Evolutionary conservation across 257 asterid species (phyloP), one percentile per base, ranked within the genome.

Genomic region (Oldenlandia corymbosa): DNA sequence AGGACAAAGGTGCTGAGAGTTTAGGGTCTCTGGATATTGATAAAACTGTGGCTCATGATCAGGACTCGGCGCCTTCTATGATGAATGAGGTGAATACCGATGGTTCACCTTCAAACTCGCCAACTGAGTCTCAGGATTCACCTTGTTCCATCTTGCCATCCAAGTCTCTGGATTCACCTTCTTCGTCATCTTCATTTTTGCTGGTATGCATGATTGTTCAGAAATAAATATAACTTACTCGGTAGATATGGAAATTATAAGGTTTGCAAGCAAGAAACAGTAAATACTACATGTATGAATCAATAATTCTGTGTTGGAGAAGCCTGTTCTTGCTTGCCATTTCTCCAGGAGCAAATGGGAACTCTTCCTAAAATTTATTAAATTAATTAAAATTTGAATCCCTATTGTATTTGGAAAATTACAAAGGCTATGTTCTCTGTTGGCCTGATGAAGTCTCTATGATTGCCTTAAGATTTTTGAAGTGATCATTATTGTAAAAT

Each of bases 141-240:
- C 71, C 74, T 54, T 41, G 69, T 48, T 70, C 61, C 74, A 10
- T 20, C 72, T 67, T 60, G 58, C 74, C 64, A 37, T 63, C 52
- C 57, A 67, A 70, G 56, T 67, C 55, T 32, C 75, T 60, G 9
- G 68, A 65, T 68, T 69, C 76, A 65, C 71, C 74, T 54, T 41
- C 67, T 64, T 68, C 83, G 18, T 64, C 80, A 31, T 77, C 88
- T 49, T 73, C 68, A 68, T 67, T 70, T 75, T 74, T 83, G 58
- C 74, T 57, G 86, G 95, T 84, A 88, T 37, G 87, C 72, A 62
- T 68, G 49, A 45, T 66, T 69, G 66, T 52, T 67, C 63, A 61
- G 51, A 6, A 52, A 58, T 58, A 3, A 34, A 68, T 47, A 58
- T 64, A 8, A 57, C 62, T 51, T 66, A 41, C 64, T n/a, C 30